Evolutionary conservation across 306 rosid genomes (phyloP).

Genomic region (Vachellia pachyceras): DNA sequence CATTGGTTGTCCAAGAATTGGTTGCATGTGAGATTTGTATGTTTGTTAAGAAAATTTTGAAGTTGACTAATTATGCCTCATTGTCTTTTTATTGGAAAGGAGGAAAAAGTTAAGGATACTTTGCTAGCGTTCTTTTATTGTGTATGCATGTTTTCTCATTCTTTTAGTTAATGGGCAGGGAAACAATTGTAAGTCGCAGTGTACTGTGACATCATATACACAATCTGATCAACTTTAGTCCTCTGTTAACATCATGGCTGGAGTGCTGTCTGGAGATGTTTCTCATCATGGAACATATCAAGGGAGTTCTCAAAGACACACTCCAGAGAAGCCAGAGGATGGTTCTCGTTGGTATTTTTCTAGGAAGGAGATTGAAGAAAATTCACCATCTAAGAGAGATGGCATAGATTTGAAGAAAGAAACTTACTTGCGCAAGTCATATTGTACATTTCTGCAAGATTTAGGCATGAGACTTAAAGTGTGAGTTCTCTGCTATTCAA

Average conservation of each 20-base stretch:
- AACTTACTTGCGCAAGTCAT: conserved; percentile 91
- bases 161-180: conserved; percentile 10
- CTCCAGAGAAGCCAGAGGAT: conserved; percentile 51
- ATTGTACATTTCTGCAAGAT: conserved; percentile 92
- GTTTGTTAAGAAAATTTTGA: neutral
- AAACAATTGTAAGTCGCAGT: neutral
- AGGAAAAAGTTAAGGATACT: neutral
- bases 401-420: conserved; percentile 93
- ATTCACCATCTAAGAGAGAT: conserved; percentile 86
- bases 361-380: conserved; percentile 90
- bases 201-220: conserved; percentile 23
- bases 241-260: conserved; percentile 46
- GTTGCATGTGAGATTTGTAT: neutral
- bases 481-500: conserved; percentile 57
- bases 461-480: conserved; percentile 97
- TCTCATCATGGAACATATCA: conserved; percentile 54
- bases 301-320: conserved; percentile 46
- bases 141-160: neutral
- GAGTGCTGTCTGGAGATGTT: conserved; percentile 49
- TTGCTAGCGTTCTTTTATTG: neutral
- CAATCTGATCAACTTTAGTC: conserved; percentile 37
- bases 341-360: conserved; percentile 82
- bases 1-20: neutral
- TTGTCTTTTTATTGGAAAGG: neutral
- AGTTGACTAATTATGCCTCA: neutral